Conservation (phyloP, 75 land plant species). For the Sequoiadendron giganteum region DNA sequence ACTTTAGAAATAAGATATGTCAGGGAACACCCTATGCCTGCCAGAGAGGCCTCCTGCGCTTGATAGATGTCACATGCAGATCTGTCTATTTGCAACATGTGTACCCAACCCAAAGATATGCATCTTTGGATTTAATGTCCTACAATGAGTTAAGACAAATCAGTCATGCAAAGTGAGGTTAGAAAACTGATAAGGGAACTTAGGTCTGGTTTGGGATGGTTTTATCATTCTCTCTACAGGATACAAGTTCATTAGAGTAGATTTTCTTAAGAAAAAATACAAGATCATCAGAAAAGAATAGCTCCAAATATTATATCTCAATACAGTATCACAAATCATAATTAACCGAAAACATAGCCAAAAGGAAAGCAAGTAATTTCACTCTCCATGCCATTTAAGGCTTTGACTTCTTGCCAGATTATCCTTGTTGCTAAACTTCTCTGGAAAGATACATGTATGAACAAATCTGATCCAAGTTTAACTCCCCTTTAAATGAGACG, state of each 20-base stretch:
- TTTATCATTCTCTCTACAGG: background rate
- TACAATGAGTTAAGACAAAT: too few relatives aligned
- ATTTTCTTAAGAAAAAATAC: background rate
- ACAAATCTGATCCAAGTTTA: background rate
- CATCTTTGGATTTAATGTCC: too few relatives aligned
- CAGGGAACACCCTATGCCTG: background rate
- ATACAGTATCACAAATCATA: background rate
- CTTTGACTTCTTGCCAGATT: background rate
- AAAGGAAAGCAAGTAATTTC: background rate
- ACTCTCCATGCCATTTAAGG: background rate
- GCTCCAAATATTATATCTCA: background rate
- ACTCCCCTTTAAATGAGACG: background rate
- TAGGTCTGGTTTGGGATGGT: background rate
- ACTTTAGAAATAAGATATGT: background rate
- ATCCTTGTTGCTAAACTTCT: background rate
- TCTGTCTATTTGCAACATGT: background rate
- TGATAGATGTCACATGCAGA: background rate
- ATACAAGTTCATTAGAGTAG: background rate
- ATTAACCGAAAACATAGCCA: background rate
- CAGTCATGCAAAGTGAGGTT: background rate
- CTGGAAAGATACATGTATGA: background rate
- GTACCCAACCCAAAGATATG: background rate
- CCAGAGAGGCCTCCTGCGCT: background rate
- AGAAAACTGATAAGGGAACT: background rate
- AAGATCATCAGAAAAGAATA: background rate